Conservation (phyloP, 345 rosid species). For the Chamaenerion angustifolium region DNA sequence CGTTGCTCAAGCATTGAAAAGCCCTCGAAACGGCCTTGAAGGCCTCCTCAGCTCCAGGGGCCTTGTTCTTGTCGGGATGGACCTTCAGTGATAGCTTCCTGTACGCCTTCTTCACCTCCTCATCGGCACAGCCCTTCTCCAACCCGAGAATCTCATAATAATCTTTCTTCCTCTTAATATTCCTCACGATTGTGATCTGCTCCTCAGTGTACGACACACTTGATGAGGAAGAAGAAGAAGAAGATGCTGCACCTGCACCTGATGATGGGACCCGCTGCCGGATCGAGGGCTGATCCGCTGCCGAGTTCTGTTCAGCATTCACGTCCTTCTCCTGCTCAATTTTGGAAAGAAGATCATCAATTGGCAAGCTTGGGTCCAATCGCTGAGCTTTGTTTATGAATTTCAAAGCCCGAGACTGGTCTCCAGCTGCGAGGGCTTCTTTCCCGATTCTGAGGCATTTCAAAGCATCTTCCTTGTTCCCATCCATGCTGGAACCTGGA, state of each 20-base stretch:
- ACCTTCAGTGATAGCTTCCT: too few species aligned
- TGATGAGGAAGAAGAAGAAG: constrained; percentile 27
- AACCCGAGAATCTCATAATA: constrained; percentile 75
- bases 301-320: constrained; percentile 7
- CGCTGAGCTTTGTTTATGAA: constrained; percentile 83
- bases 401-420: constrained; percentile 63
- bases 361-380: constrained; percentile 58
- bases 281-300: constrained; percentile 32
- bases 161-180: constrained; percentile 70
- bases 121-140: constrained; percentile 51
- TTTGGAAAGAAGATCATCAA: constrained; percentile 49
- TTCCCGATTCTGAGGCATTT: constrained; percentile 74
- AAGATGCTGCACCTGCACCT: too few species aligned
- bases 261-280: constrained; percentile 36
- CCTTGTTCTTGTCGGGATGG: constrained; percentile 9
- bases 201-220: constrained; percentile 46
- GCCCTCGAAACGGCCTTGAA: constrained; percentile 80
- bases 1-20: constrained; percentile 80
- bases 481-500: constrained; percentile 41
- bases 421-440: constrained; percentile 60
- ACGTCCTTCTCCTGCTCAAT: constrained; percentile 20
- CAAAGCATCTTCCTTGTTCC: constrained; percentile 89
- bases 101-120: constrained; percentile 20
- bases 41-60: constrained; percentile 52
- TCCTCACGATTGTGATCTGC: constrained; percentile 57